Conservation (phyloP, 805 yeast species). For the Candida rishiriensis region DNA sequence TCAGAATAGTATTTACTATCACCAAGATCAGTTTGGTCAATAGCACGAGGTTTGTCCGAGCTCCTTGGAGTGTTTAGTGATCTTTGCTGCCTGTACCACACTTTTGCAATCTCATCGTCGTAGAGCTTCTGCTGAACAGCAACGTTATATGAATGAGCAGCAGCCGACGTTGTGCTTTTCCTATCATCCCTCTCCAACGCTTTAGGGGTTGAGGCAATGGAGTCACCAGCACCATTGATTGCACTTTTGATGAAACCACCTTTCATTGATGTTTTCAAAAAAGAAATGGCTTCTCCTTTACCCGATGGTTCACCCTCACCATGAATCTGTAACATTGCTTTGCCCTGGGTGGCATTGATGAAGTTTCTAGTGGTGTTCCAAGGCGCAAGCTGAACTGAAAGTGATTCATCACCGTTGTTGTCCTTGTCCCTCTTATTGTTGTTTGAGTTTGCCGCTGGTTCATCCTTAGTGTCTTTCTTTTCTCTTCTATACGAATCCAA, state of each 20-base stretch:
- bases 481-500: slow-evolving; percentile 49
- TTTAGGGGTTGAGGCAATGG: slow-evolving; percentile 16
- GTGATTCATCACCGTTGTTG: slow-evolving; percentile 46
- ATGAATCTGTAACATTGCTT: slow-evolving; percentile 91
- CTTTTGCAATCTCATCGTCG: slow-evolving; percentile 81
- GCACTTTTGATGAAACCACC: slow-evolving; percentile 62
- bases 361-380: slow-evolving; percentile 95
- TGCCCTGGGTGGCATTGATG: slow-evolving; percentile 90
- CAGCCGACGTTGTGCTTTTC: slow-evolving; percentile 40
- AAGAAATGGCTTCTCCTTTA: slow-evolving; percentile 82
- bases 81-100: slow-evolving; percentile 83
- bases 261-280: slow-evolving; percentile 88
- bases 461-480: slow-evolving; percentile 9
- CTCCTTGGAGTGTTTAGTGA: slow-evolving; percentile 39
- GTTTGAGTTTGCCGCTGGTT: slow-evolving; percentile 3
- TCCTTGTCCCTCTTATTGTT: slow-evolving; percentile 22
- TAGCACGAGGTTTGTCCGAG: slow-evolving; percentile 20
- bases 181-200: slow-evolving; percentile 27
- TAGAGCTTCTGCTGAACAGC: slow-evolving; percentile 86
- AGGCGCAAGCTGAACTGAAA: slow-evolving; percentile 84
- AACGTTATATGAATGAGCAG: slow-evolving; percentile 72
- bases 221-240: slow-evolving; percentile 14
- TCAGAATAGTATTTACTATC: slow-evolving; percentile 29
- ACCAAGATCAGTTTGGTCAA: slow-evolving; percentile 12
- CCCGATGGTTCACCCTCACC: slow-evolving; percentile 96